Evolutionary conservation across 495 filamentous ascomycete genomes (phyloP).

Genomic region (Chaetomium fimeti): DNA sequence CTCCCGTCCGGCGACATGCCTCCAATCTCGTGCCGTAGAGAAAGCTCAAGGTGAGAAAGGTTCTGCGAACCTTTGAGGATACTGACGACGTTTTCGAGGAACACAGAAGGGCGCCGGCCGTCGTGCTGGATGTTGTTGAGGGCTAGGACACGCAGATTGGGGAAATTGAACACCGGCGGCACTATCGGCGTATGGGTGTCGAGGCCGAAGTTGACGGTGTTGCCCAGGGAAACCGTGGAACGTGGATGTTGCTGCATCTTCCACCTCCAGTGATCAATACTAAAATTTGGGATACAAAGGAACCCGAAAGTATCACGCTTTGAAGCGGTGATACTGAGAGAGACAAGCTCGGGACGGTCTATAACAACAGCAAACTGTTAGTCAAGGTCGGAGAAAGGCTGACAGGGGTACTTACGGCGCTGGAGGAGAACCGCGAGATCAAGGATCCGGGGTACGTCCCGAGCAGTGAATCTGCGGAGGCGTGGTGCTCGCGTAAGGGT

Average conservation of each 20-base stretch:
- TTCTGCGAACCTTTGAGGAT: not conserved
- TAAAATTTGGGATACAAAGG: not conserved
- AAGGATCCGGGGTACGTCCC: conserved; percentile 1
- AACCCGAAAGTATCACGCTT: not conserved
- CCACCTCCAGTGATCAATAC: not conserved
- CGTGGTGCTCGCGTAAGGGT: not conserved
- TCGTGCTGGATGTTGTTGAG: conserved; percentile 6
- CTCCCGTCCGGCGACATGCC: not conserved
- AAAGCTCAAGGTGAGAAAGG: not conserved
- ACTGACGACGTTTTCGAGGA: not conserved
- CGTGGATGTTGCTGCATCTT: not conserved
- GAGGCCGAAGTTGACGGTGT: not conserved
- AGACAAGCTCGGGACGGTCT: not conserved
- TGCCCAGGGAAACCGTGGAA: not conserved
- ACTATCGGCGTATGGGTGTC: no score
- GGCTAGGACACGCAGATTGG: not conserved
- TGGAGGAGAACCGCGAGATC: not conserved
- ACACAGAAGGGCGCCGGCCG: not conserved
- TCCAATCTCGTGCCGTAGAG: not conserved
- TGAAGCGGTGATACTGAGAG: not conserved
- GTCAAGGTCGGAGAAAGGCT: not conserved
- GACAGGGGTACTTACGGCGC: not conserved
- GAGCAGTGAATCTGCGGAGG: conserved; percentile 4
- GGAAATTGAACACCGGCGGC: not conserved
- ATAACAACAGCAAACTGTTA: not conserved